phyloP scores from a whole-genome alignment of 1,284 basidiomycete genomes.

The Naganishia sp. region DNA sequence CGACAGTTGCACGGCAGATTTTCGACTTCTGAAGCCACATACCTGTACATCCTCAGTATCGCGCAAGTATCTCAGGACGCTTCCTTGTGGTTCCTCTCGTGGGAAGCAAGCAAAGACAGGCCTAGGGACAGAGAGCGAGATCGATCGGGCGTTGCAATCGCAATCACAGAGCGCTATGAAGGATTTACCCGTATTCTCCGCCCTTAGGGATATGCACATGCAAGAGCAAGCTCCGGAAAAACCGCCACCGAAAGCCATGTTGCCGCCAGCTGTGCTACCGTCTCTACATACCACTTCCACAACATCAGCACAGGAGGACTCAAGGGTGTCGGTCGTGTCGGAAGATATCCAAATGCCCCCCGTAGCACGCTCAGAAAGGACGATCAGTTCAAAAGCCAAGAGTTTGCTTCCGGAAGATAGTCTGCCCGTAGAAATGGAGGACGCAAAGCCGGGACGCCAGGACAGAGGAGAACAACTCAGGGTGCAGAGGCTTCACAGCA shows the following conservation, averaged over 20 bases:
- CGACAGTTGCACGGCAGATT: conserved; percentile 23
- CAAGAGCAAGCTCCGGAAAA: conserved; percentile 10
- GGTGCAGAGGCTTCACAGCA: no score
- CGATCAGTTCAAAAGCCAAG: background rate
- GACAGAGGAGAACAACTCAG: background rate
- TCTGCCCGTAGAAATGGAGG: background rate
- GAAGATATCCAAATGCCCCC: conserved; percentile 18
- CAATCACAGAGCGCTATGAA: conserved; percentile 21
- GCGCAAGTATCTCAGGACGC: conserved; percentile 5
- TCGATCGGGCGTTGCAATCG: conserved; percentile 2
- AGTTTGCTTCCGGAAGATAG: background rate
- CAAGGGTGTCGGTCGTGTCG: background rate
- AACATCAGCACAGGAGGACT: background rate
- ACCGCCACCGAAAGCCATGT: conserved; percentile 6
- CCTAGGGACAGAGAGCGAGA: background rate
- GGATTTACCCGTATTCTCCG: conserved; percentile 16
- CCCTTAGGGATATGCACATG: conserved; percentile 18
- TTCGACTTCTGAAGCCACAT: conserved; percentile 27
- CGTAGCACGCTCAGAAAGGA: background rate
- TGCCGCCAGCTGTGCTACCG: background rate
- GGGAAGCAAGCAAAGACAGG: background rate
- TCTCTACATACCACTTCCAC: background rate
- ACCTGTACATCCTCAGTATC: conserved; percentile 13
- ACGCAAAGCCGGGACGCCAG: background rate
- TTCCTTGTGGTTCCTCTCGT: conserved; percentile 12